Evolutionary conservation across 768 basidiomycete genomes (phyloP).

Genomic region (Tephrocybe sp.): DNA sequence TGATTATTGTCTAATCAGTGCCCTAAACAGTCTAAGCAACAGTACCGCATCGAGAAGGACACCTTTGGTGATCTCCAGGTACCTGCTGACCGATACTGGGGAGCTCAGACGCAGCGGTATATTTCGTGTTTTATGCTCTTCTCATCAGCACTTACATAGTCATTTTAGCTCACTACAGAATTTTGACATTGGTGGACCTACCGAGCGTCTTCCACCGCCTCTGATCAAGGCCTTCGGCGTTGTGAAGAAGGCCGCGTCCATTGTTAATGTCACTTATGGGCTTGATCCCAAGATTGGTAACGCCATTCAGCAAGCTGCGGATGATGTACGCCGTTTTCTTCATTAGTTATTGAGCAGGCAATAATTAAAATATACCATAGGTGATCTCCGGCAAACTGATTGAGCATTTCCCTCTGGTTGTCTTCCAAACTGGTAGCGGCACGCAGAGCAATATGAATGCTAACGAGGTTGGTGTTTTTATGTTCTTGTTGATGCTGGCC

Average conservation of each 20-base stretch:
- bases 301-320: constrained; percentile 90
- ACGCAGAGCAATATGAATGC: constrained; percentile 99
- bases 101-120: constrained; percentile 95
- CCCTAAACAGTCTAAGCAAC: constrained; percentile 37
- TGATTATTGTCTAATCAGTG: background rate
- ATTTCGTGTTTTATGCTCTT: constrained; percentile 11
- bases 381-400: constrained; percentile 94
- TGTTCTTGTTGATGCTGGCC: background rate
- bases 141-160: background rate
- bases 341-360: background rate
- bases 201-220: constrained; percentile 92
- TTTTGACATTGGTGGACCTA: constrained; percentile 96
- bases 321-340: constrained; percentile 60
- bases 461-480: constrained; percentile 68
- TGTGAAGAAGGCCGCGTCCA: constrained; percentile 93
- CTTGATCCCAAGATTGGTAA: constrained; percentile 84
- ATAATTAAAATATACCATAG: constrained; percentile 36
- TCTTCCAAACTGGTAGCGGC: constrained; percentile 98
- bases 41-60: constrained; percentile 82
- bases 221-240: constrained; percentile 98
- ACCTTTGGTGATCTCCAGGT: constrained; percentile 96
- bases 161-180: constrained; percentile 78
- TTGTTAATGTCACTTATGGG: constrained; percentile 89
- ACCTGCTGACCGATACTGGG: constrained; percentile 81
- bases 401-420: constrained; percentile 96